Percentiles rank a stretch among this genome's conserved stretches.
These are phyloP conservation scores for Solanum tacnaense DNA, from an alignment of 257 asterid species.

Conservation along the genomic window DNA sequence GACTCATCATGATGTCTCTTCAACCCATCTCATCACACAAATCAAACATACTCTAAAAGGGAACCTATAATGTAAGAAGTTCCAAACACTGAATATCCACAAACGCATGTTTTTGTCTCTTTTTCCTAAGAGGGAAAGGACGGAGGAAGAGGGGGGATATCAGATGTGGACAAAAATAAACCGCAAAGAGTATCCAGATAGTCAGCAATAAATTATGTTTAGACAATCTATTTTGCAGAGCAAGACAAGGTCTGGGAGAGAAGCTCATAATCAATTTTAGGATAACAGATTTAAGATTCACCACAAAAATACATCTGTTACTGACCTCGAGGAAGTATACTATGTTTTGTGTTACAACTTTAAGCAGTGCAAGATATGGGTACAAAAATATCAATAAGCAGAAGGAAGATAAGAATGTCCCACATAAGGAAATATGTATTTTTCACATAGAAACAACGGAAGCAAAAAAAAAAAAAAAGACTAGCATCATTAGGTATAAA, in stretches of 20 bases:
- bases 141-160: background rate
- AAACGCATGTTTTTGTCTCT: background rate
- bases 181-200: background rate
- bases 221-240: background rate
- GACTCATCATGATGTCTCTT: background rate
- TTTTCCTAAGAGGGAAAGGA: background rate
- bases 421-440: background rate
- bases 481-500: background rate
- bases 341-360: background rate
- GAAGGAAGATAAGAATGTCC: background rate
- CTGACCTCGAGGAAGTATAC: background rate
- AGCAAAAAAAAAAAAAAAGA: background rate
- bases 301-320: background rate
- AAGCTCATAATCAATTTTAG: background rate
- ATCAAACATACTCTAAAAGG: background rate
- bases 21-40: background rate
- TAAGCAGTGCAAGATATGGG: background rate
- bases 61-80: background rate
- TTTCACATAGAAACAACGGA: background rate
- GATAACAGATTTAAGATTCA: background rate
- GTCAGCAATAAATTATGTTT: background rate
- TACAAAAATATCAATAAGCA: background rate
- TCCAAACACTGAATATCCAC: background rate
- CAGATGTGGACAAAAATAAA: background rate
- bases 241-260: background rate